Percentiles rank a stretch among this genome's conserved stretches.
phyloP scores from a whole-genome alignment of 2,329 filamentous ascomycete species.

The Talaromyces atroroseus region DNA sequence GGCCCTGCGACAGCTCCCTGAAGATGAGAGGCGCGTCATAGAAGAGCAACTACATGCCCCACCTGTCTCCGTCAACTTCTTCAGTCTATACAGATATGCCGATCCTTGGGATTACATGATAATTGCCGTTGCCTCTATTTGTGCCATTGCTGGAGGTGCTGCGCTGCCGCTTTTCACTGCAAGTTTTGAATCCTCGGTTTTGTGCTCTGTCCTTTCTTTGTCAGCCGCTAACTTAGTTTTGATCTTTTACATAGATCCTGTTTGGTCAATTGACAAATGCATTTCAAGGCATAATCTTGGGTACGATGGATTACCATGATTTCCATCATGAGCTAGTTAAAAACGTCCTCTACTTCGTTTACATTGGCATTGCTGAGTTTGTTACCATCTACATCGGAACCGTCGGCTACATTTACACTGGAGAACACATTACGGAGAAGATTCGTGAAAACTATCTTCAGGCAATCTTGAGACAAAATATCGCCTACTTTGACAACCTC shows the following conservation, averaged over 20 bases:
- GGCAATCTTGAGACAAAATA: slow-evolving; percentile 80
- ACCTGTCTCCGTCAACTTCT: slow-evolving; percentile 58
- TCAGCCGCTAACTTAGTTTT: slow-evolving; percentile 11
- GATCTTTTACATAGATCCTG: slow-evolving; percentile 43
- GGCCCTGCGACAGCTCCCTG: slow-evolving; percentile 58
- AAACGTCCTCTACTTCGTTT: slow-evolving; percentile 77
- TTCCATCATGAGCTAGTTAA: slow-evolving; percentile 58
- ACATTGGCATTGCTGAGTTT: slow-evolving; percentile 77
- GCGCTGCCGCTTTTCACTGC: slow-evolving; percentile 70
- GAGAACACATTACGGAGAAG: slow-evolving; percentile 72
- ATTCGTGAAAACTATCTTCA: slow-evolving; percentile 78
- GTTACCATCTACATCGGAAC: slow-evolving; percentile 72
- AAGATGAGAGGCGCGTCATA: slow-evolving; percentile 61
- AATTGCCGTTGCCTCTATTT: slow-evolving; percentile 56
- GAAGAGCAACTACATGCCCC: slow-evolving; percentile 63
- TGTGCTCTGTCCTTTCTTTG: background rate
- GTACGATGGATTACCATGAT: slow-evolving; percentile 42
- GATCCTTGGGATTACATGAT: slow-evolving; percentile 60
- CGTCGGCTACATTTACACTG: slow-evolving; percentile 82
- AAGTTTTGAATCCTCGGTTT: background rate
- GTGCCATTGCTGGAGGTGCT: slow-evolving; percentile 66
- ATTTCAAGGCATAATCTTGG: slow-evolving; percentile 61
- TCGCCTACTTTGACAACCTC: slow-evolving; percentile 87
- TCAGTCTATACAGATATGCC: slow-evolving; percentile 65
- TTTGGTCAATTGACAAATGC: slow-evolving; percentile 70